Conservation (phyloP, 1,139 yeast genomes). For the Lodderomyces theae region DNA sequence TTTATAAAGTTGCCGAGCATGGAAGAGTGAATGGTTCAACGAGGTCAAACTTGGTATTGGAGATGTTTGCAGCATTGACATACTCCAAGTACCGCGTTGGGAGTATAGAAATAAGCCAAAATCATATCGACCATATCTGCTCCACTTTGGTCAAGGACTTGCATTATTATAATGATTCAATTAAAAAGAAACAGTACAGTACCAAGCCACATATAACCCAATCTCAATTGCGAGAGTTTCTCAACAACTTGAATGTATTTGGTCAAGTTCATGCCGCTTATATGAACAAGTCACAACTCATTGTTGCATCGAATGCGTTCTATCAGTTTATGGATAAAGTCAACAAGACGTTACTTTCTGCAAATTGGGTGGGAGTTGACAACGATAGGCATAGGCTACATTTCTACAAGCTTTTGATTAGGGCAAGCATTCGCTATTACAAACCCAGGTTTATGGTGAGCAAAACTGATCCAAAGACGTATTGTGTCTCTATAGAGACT, state of each 20-base stretch:
- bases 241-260: slow-evolving; percentile 9
- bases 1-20: slow-evolving; percentile 31
- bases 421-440: slow-evolving; percentile 31
- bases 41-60: slow-evolving; percentile 22
- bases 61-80: slow-evolving; percentile 24
- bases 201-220: slow-evolving; percentile 2
- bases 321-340: slow-evolving; percentile 16
- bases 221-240: slow-evolving; percentile 9
- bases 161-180: slow-evolving; percentile 33
- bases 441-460: slow-evolving; percentile 21
- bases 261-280: slow-evolving; percentile 1
- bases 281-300: background rate
- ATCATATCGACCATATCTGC: slow-evolving; percentile 31
- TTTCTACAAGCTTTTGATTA: slow-evolving; percentile 28
- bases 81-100: slow-evolving; percentile 19
- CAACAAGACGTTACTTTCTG: slow-evolving; percentile 21
- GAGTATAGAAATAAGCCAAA: slow-evolving; percentile 18
- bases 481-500: slow-evolving; percentile 19
- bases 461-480: slow-evolving; percentile 12
- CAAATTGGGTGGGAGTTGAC: slow-evolving; percentile 26
- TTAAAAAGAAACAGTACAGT: slow-evolving; percentile 19
- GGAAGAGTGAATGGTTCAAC: slow-evolving; percentile 20
- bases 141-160: slow-evolving; percentile 34
- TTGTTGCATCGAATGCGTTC: slow-evolving; percentile 7
- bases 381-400: slow-evolving; percentile 14